A percentile compares a stretch with the other conserved stretches of the same genome.
Conservation (phyloP, 2,329 filamentous ascomycete genomes). For the Fusarium sp. region DNA sequence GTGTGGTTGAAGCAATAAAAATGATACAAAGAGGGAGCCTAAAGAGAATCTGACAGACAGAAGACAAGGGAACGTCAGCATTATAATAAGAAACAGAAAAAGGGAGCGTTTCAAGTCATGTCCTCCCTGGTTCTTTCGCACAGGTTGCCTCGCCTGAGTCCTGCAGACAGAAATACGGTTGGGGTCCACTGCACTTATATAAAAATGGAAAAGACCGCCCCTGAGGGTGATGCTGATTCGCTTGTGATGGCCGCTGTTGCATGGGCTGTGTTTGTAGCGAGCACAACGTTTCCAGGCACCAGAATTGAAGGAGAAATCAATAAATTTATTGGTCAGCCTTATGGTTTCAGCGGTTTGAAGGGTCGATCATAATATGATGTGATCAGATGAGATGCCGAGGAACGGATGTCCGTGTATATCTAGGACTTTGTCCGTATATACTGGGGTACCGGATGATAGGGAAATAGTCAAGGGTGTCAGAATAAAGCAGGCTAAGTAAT, state of each 20-base stretch:
- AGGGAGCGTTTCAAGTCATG: neutral
- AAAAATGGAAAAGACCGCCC: conserved; percentile 9
- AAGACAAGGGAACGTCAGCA: neutral
- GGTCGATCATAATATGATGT: neutral
- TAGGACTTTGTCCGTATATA: no score
- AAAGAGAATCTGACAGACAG: neutral
- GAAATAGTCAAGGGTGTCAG: neutral
- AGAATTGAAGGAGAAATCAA: conserved; percentile 14
- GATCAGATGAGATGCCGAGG: neutral
- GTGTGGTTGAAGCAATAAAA: conserved; percentile 6
- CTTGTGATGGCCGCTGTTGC: conserved; percentile 49
- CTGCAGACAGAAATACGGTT: conserved; percentile 18
- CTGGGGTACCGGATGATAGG: no score
- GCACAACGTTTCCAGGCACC: conserved; percentile 37
- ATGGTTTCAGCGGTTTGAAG: neutral
- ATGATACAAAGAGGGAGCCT: conserved; percentile 21
- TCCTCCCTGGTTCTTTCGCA: conserved; percentile 7
- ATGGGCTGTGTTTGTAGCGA: conserved; percentile 43
- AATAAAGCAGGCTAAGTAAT: neutral
- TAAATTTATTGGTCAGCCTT: conserved; percentile 37
- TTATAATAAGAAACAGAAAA: conserved; percentile 26
- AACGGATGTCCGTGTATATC: neutral
- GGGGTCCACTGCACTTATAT: conserved; percentile 30
- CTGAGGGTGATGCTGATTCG: conserved; percentile 39
- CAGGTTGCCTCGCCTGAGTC: conserved; percentile 33